Evolutionary conservation across 169 alveolate genomes (phyloP).

Genomic region (Plasmodium cynomolgi): DNA sequence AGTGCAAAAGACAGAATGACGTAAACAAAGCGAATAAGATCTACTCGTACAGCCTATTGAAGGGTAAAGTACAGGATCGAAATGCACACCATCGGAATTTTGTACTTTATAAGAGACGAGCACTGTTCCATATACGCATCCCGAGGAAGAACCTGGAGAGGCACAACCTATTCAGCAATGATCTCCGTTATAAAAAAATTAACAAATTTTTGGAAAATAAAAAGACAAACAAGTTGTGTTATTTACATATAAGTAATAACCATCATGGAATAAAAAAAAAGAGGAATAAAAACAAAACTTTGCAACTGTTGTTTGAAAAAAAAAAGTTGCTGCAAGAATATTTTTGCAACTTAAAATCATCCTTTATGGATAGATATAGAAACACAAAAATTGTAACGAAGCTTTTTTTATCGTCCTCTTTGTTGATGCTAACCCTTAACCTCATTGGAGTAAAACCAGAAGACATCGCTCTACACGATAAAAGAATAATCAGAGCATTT

Average conservation of each 20-base stretch:
- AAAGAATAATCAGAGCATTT: slow-evolving; percentile 64
- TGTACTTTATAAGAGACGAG: slow-evolving; percentile 27
- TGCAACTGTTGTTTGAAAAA: slow-evolving; percentile 8
- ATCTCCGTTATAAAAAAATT: slow-evolving; percentile 38
- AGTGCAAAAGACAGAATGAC: slow-evolving; percentile 18
- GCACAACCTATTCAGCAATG: background rate
- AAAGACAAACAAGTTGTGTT: slow-evolving; percentile 42
- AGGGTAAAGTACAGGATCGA: background rate
- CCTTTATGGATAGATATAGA: slow-evolving; percentile 35
- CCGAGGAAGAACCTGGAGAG: slow-evolving; percentile 19
- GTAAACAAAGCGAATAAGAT: slow-evolving; percentile 9
- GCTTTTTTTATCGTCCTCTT: slow-evolving; percentile 44
- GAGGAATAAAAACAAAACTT: slow-evolving; percentile 5
- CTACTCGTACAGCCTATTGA: background rate
- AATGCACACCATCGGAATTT: background rate
- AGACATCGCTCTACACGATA: slow-evolving; percentile 68
- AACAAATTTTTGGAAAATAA: slow-evolving; percentile 18
- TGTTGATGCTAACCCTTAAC: slow-evolving; percentile 30
- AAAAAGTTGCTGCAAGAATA: slow-evolving; percentile 10
- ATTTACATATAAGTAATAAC: slow-evolving; percentile 50
- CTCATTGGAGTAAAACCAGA: slow-evolving; percentile 58
- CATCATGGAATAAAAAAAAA: slow-evolving; percentile 17
- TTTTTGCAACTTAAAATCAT: slow-evolving; percentile 35
- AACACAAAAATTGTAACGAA: slow-evolving; percentile 50
- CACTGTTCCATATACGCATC: slow-evolving; percentile 27